Conservation (phyloP, 176 grass and related monocot genomes). For the Dendrocalamus sinicus region DNA sequence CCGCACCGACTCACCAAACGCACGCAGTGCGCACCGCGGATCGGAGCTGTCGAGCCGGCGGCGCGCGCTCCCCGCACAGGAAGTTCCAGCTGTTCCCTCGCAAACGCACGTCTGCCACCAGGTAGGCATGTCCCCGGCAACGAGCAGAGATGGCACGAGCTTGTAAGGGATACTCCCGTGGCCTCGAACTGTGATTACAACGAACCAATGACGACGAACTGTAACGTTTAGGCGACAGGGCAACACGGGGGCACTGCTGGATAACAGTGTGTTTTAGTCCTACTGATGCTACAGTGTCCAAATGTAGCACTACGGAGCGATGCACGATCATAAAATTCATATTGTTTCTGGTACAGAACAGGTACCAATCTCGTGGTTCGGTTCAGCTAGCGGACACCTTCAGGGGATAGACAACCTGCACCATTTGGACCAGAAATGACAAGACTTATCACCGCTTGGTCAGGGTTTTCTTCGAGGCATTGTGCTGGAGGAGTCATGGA, state of each 20-base stretch:
- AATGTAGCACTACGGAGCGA: background rate
- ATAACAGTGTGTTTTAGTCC: background rate
- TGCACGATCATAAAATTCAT: background rate
- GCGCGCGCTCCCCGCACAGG: conserved; percentile 21
- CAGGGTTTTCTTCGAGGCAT: background rate
- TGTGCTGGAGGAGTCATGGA: background rate
- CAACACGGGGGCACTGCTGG: background rate
- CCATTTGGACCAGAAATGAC: background rate
- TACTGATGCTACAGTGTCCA: background rate
- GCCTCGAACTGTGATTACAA: background rate
- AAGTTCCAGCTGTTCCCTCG: conserved; percentile 36
- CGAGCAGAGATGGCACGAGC: conserved; percentile 30
- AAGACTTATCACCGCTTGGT: background rate
- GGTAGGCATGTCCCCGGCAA: conserved; percentile 49
- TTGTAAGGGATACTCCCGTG: background rate
- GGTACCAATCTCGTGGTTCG: background rate
- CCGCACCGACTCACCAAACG: conserved; percentile 36
- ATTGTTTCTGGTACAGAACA: background rate
- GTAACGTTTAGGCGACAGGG: background rate
- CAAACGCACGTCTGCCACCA: conserved; percentile 34
- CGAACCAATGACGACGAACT: background rate
- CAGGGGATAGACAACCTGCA: background rate
- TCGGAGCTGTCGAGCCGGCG: conserved; percentile 32
- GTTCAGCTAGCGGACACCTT: conserved; percentile 24
- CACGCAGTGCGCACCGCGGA: conserved; percentile 3